Percentiles rank a stretch among this genome's conserved stretches.
These are phyloP conservation scores for Speleostelium caveatum DNA, from an alignment of 78 protist species.

Conservation along the genomic window DNA sequence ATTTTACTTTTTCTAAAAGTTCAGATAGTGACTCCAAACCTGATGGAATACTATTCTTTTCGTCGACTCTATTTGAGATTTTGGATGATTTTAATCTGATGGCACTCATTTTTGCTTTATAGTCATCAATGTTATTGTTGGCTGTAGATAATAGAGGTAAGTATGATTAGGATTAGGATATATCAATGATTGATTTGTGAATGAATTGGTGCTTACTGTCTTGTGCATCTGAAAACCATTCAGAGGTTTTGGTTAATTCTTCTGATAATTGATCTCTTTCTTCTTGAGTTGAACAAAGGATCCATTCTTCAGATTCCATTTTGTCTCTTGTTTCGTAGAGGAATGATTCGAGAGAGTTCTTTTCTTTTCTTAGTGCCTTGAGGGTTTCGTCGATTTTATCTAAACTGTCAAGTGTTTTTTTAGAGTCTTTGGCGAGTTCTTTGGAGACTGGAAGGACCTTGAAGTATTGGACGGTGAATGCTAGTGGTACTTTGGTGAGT, in stretches of 20 bases:
- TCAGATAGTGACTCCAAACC: conserved; percentile 10
- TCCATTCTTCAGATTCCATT: conserved; percentile 52
- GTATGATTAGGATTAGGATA: neutral
- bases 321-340: conserved; percentile 67
- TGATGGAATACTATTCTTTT: conserved; percentile 13
- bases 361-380: conserved; percentile 29
- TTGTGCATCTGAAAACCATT: conserved; percentile 54
- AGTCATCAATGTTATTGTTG: neutral
- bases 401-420: conserved; percentile 6
- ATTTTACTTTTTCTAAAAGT: neutral
- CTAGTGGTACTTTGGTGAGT: conserved; percentile 39
- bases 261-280: conserved; percentile 31
- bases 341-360: conserved; percentile 75
- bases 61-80: conserved; percentile 15
- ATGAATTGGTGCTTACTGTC: neutral
- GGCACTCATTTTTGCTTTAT: conserved; percentile 6
- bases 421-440: neutral
- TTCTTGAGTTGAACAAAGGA: conserved; percentile 20
- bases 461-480: neutral
- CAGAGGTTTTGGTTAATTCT: conserved; percentile 5
- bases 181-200: neutral
- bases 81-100: conserved; percentile 30
- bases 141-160: neutral
- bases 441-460: conserved; percentile 22
- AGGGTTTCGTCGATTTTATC: neutral